Evolutionary conservation across 306 rosid species (phyloP), one percentile per base, ranked within the genome.

Genomic region (Trifolium repens): DNA sequence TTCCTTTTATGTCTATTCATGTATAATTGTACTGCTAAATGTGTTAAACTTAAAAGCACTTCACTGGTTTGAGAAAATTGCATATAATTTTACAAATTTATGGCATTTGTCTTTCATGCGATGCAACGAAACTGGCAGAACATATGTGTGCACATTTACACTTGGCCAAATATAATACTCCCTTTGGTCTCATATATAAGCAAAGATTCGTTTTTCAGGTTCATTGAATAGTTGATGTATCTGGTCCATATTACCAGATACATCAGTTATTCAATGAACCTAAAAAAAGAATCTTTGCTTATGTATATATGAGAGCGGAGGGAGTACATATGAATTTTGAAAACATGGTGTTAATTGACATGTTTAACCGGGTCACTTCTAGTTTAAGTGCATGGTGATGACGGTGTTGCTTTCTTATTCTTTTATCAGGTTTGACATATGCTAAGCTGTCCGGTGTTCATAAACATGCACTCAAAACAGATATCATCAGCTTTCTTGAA

Each of bases 391-490:
- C 52, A 22, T 42, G 46, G 9, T 82, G 26, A 22, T 66, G 42
- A 69, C 58, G 44, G 13, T 66, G 44, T 40, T 62, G 17, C 22
- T 61, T 37, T 72, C 72, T 61, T 17, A 49, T 72, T 73, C 72
- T 77, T 52, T 60, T 52, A 9, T 78, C 72, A 90, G 96, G 90
- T 73, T 52, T 65, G 80, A 71, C 71, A 16, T 91, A 83, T 44
- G 98, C 77, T 69, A 92, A 40, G 80, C 76, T 92, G 80, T 0
- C 6, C 1, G 88, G 93, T 9, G 17, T 77, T 74, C 73, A 62
- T 57, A 85, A 57, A 72, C 63, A 84, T 66, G 83, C 81, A 7
- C 86, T 96, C 77, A 96, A 87, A 85, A 88, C 93, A 8, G 99
- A 96, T 78, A 40, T 89, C 69, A 78, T 92, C 76, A 75, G 79